Evolutionary conservation across 2,329 filamentous ascomycete genomes (phyloP).

Genomic region (Bertia moriformis): DNA sequence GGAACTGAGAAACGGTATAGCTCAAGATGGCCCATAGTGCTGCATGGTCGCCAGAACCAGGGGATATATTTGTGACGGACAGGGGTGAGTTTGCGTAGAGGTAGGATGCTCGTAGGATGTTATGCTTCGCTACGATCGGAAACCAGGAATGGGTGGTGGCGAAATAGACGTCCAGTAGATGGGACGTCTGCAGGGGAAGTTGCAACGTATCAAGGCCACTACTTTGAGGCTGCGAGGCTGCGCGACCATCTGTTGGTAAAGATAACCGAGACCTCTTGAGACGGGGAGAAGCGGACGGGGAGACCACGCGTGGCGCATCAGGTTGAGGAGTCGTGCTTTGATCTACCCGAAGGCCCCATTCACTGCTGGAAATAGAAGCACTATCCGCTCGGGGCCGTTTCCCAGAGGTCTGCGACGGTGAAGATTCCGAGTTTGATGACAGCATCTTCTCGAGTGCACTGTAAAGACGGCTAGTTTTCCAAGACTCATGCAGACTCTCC

Average conservation of each 20-base stretch:
- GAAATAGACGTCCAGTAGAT: constrained; percentile 39
- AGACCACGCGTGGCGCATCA: background rate
- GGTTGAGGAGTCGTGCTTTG: background rate
- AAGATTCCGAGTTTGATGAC: constrained; percentile 10
- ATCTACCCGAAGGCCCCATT: background rate
- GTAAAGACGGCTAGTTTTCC: constrained; percentile 24
- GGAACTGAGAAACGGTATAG: constrained; percentile 19
- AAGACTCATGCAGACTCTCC: constrained; percentile 23
- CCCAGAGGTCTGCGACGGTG: background rate
- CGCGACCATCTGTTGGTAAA: background rate
- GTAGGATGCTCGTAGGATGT: constrained; percentile 38
- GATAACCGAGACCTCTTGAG: background rate
- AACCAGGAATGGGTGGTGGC: constrained; percentile 43
- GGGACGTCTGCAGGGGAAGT: constrained; percentile 32
- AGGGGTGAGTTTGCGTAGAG: constrained; percentile 28
- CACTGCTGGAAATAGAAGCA: background rate
- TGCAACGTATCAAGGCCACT: constrained; percentile 8
- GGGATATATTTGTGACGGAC: constrained; percentile 10
- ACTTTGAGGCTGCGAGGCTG: background rate
- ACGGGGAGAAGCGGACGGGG: background rate
- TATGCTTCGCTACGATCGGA: constrained; percentile 41
- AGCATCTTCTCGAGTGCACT: constrained; percentile 22
- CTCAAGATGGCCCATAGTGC: constrained; percentile 25
- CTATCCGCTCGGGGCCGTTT: background rate
- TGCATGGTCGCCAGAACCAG: constrained; percentile 23